A percentile compares a stretch with the other conserved stretches of the same genome.
Conservation (phyloP, 2,329 filamentous ascomycete species). For the Truncatella angustata region DNA sequence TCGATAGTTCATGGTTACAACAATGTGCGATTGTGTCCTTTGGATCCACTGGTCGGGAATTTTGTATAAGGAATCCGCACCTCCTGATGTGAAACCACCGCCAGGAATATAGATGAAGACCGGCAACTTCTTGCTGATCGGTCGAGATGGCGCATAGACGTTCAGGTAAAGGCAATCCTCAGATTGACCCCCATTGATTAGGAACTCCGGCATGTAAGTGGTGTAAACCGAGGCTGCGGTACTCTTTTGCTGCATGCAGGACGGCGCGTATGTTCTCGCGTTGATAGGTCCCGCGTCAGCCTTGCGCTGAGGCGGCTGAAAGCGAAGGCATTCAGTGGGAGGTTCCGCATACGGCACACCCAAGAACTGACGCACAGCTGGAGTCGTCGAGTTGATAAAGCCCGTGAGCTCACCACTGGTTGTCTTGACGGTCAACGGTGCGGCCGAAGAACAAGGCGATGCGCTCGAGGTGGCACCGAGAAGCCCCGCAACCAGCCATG, state of each 20-base stretch:
- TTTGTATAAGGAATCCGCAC: constrained; percentile 8
- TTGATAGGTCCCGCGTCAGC: background rate
- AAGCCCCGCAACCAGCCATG: background rate
- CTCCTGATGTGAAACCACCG: constrained; percentile 2
- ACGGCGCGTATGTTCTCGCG: background rate
- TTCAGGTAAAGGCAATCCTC: constrained; percentile 11
- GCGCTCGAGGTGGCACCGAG: background rate
- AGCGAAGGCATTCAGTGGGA: background rate
- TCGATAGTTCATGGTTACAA: constrained; percentile 11
- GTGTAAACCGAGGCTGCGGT: constrained; percentile 1
- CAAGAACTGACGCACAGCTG: constrained; percentile 7
- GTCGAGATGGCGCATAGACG: constrained; percentile 4
- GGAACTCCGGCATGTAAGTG: background rate
- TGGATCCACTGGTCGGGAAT: constrained; percentile 12
- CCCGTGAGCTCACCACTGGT: constrained; percentile 11
- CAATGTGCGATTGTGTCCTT: constrained; percentile 10
- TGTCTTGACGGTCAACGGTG: constrained; percentile 1
- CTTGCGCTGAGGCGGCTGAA: constrained; percentile 6
- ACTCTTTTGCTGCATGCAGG: constrained; percentile 7
- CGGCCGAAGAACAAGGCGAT: background rate
- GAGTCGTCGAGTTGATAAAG: constrained; percentile 5
- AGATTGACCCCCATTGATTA: constrained; percentile 4
- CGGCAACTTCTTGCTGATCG: background rate
- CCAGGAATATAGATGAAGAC: constrained; percentile 11
- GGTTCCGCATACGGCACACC: constrained; percentile 7